Percentiles rank a stretch among this genome's conserved stretches.
Evolutionary conservation across 2,329 filamentous ascomycete genomes (phyloP).

Genomic region (Aspergillus carbonarius): DNA sequence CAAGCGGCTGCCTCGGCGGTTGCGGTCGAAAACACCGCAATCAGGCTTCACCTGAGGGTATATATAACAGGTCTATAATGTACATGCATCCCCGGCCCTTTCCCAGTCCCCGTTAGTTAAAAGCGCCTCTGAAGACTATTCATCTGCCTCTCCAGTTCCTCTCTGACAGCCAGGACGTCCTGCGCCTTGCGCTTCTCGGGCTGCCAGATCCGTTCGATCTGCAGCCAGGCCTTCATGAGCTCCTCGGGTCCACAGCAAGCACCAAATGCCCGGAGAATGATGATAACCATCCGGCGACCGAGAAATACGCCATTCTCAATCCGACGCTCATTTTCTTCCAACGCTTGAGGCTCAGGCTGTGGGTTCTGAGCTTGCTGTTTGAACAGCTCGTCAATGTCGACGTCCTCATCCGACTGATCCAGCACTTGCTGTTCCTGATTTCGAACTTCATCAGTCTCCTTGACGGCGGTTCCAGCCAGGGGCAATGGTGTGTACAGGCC

Average conservation of each 20-base stretch:
- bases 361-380: slow-evolving; percentile 3
- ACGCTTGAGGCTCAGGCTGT: slow-evolving; percentile 7
- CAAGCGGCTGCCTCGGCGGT: background rate
- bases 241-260: slow-evolving; percentile 37
- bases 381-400: slow-evolving; percentile 13
- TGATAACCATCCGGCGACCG: slow-evolving; percentile 41
- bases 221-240: slow-evolving; percentile 39
- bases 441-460: background rate
- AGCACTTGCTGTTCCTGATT: background rate
- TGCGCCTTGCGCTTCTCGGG: slow-evolving; percentile 34
- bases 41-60: slow-evolving; percentile 16
- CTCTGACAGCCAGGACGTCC: slow-evolving; percentile 38
- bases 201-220: slow-evolving; percentile 43
- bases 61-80: slow-evolving; percentile 28
- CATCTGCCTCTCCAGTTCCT: slow-evolving; percentile 40
- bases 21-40: slow-evolving; percentile 6
- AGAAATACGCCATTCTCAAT: slow-evolving; percentile 44
- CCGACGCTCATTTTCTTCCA: slow-evolving; percentile 28
- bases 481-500: slow-evolving; percentile 29
- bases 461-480: slow-evolving; percentile 7
- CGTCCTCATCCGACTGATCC: background rate
- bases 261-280: slow-evolving; percentile 42
- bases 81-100: slow-evolving; percentile 24
- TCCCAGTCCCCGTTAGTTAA: background rate
- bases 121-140: slow-evolving; percentile 16